Evolutionary conservation across 805 yeast genomes (phyloP).

Genomic region (Saturnispora zaruensis): DNA sequence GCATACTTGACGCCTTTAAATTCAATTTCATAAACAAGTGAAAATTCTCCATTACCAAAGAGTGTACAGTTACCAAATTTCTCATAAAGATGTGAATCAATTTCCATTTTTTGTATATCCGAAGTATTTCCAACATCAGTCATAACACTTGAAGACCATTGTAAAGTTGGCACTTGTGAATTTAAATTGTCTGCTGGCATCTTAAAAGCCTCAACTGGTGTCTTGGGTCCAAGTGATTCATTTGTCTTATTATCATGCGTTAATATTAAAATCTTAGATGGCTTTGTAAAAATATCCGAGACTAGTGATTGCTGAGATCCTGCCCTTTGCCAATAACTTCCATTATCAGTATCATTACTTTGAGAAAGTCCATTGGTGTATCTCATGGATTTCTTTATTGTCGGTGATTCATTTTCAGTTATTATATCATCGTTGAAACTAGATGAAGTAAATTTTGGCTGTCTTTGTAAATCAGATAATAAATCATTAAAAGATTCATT

Average conservation of each 20-base stretch:
- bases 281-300: constrained; percentile 2
- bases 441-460: constrained; percentile 27
- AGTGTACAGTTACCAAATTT: constrained; percentile 58
- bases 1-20: constrained; percentile 68
- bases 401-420: constrained; percentile 7
- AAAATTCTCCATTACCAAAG: constrained; percentile 83
- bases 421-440: neutral
- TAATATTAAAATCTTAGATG: constrained; percentile 6
- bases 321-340: constrained; percentile 20
- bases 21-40: constrained; percentile 75
- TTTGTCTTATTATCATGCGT: neutral
- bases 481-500: constrained; percentile 19
- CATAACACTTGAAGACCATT: constrained; percentile 4
- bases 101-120: constrained; percentile 8
- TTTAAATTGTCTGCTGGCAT: neutral
- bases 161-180: neutral
- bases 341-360: neutral
- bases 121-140: constrained; percentile 7
- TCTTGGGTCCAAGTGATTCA: constrained; percentile 12
- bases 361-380: neutral
- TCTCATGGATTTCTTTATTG: constrained; percentile 3
- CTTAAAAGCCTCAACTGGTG: constrained; percentile 14
- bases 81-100: constrained; percentile 38
- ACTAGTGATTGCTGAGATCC: constrained; percentile 13
- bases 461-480: constrained; percentile 33